These are phyloP conservation scores for Penicillium hordei DNA, from an alignment of 2,329 filamentous ascomycete genomes.

Conservation along the genomic window DNA sequence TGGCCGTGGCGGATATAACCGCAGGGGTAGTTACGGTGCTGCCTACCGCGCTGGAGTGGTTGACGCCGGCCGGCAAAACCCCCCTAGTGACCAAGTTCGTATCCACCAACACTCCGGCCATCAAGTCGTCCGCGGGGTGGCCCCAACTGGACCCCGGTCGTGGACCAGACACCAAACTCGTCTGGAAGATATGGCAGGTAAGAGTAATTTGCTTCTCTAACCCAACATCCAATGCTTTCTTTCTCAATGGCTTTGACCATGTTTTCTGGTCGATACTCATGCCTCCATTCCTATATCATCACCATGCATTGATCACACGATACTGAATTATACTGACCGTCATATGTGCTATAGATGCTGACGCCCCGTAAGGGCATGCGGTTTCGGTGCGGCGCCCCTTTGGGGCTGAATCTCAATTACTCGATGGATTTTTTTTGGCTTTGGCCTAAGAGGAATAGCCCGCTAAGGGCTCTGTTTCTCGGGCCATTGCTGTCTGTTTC, in stretches of 20 bases:
- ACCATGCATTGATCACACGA: background rate
- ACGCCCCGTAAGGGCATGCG: background rate
- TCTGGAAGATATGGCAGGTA: background rate
- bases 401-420: background rate
- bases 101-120: background rate
- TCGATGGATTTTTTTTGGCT: background rate
- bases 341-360: background rate
- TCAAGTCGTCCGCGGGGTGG: background rate
- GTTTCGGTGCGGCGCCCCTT: background rate
- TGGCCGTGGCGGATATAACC: background rate
- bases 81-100: accelerated
- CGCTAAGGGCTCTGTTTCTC: background rate
- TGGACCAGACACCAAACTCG: background rate
- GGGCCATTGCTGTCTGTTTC: background rate
- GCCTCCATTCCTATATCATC: background rate
- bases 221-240: background rate
- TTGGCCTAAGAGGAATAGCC: background rate
- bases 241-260: background rate
- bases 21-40: background rate
- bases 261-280: background rate
- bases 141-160: background rate
- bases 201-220: background rate
- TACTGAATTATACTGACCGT: background rate
- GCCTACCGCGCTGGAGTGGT: background rate
- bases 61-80: background rate